Evolutionary conservation across 352 stramenopile genomes (phyloP).

Genomic region (Phytophthora litchii): DNA sequence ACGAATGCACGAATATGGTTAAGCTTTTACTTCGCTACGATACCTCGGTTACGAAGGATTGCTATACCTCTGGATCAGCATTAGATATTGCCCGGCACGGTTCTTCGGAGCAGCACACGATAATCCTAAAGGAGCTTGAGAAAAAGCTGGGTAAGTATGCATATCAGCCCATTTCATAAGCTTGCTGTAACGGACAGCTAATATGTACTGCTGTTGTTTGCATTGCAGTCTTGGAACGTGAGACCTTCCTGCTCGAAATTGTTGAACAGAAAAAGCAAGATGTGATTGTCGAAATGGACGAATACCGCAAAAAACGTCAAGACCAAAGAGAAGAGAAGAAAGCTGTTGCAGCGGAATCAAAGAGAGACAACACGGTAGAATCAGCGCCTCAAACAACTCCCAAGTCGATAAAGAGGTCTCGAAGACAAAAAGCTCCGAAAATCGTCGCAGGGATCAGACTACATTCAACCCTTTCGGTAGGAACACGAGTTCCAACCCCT

Average conservation of each 20-base stretch:
- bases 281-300: conserved; percentile 41
- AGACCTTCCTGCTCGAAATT: conserved; percentile 37
- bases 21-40: conserved; percentile 46
- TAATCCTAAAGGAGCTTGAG: conserved; percentile 51
- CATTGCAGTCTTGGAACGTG: conserved; percentile 43
- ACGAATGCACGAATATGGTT: conserved; percentile 43
- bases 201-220: not conserved
- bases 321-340: conserved; percentile 2
- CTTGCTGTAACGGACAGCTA: not conserved
- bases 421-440: conserved; percentile 3
- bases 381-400: not conserved
- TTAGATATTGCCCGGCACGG: conserved; percentile 46
- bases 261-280: conserved; percentile 35
- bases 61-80: conserved; percentile 51
- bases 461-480: conserved; percentile 1
- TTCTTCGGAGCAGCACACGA: conserved; percentile 37
- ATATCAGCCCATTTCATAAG: not conserved
- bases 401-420: conserved; percentile 7
- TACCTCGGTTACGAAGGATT: conserved; percentile 54
- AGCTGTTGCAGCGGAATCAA: not conserved
- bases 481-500: conserved; percentile 15
- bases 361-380: not conserved
- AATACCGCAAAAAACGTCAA: conserved; percentile 30
- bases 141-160: conserved; percentile 42
- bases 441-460: conserved; percentile 7